Percentiles rank a stretch among this genome's conserved stretches.
phyloP scores from a whole-genome alignment of 495 filamentous ascomycete genomes.

The Aspergillus bridgeri region DNA sequence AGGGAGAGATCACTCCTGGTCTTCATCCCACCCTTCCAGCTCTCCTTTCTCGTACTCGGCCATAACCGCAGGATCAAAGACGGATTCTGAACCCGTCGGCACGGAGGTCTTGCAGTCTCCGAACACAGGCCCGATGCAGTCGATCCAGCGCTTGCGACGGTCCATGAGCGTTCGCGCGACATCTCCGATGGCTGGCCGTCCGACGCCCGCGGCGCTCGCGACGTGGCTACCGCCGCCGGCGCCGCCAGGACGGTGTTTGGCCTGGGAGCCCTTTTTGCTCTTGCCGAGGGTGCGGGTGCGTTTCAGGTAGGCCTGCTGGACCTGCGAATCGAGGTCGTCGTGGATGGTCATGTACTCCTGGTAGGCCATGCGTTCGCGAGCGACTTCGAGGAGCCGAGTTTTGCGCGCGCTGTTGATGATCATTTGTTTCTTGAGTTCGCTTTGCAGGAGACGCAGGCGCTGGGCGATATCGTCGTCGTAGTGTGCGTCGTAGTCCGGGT shows the following conservation, averaged over 20 bases:
- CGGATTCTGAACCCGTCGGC: constrained; percentile 51
- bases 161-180: constrained; percentile 88
- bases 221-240: constrained; percentile 53
- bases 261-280: constrained; percentile 72
- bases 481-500: constrained; percentile 77
- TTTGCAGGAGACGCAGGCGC: constrained; percentile 79
- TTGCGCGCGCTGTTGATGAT: constrained; percentile 89
- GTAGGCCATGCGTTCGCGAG: constrained; percentile 85
- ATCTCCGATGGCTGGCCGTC: constrained; percentile 84
- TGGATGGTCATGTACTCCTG: constrained; percentile 96
- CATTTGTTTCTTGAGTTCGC: constrained; percentile 72
- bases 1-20: constrained; percentile 45
- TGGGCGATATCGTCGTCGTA: constrained; percentile 93
- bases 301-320: constrained; percentile 93
- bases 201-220: constrained; percentile 48
- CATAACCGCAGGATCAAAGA: constrained; percentile 63
- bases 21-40: constrained; percentile 73
- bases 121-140: constrained; percentile 83
- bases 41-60: constrained; percentile 61
- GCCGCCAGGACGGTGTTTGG: constrained; percentile 68
- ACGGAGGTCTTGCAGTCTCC: constrained; percentile 64
- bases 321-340: constrained; percentile 93
- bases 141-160: constrained; percentile 77
- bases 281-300: constrained; percentile 92
- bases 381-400: constrained; percentile 74